Base-by-base conservation (phyloP, 371 early-diverging fungal genomes). In the Actinomucor elegans region DNA sequence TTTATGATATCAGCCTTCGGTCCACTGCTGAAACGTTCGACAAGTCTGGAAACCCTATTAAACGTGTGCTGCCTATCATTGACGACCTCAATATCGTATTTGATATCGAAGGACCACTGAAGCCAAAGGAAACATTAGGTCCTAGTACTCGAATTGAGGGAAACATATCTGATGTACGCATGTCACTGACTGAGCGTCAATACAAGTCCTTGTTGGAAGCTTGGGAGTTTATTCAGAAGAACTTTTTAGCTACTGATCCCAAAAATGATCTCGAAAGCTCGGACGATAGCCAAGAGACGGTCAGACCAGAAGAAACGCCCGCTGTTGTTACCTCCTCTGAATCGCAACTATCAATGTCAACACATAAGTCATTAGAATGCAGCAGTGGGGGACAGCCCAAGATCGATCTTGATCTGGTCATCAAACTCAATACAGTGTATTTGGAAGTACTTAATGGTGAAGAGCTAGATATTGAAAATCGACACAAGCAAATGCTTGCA, bases 51-150 rank as follows among this genome's bases (percentile, higher is more conserved):
- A 34, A 65, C 49, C 2, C 12, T 4, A 6, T 23, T 8, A 59
- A 62, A 4, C 83, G 83, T 53, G 62, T 55, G 21, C 66, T 89
- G 23, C 84, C 90, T 45, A 90, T 96, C 41, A 83, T 96, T 24
- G 89, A 93, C 37, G 87, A 94, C 64, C 81, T 94, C 5, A 86
- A 91, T 59, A 80, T 93, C 27, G 63, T 74, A 9, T 83, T 92
- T 57, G 79, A 85, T 31, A 77, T 89, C 47, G 65, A 71, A 34
- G 70, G 45, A 7, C 74, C 66, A 4, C 70, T 69, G 20, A 40
- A 58, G n/a, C 48, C 59, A 2, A 48, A 57, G 14, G 62, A 62
- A 1, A 53, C 40, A 7, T 50, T 52, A 5, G 70, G 80, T 3
- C 79, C 85, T 0, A 68, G 67, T 7, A 70, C 80, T 0, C 67